Evolutionary conservation across 768 basidiomycete genomes (phyloP), one percentile per base, ranked within the genome.

Genomic region (Sutorius australiensis): DNA sequence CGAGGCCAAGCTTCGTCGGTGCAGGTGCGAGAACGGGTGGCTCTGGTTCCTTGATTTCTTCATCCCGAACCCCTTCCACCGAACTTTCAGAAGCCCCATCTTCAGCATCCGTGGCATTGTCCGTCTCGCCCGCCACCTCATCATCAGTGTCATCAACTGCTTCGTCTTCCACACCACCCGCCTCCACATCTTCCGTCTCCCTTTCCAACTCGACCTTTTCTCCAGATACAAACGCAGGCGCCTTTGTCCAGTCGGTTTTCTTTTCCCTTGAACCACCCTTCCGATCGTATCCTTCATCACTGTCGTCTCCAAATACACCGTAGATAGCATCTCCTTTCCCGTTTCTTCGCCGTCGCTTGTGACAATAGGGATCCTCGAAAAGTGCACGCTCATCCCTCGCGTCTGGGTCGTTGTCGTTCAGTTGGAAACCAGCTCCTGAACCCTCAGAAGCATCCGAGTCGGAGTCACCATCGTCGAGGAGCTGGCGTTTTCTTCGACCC

Each of bases 281-380:
- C 37, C 54, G 59, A 46, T 57, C 61, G 42, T 61, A 61, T 24
- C 70, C 75, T 46, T 84, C 80, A 21, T 88, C 86, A 57, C 83
- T 86, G 49, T 87, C 82, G 5, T 83, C 81, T 2, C 73, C 87
- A 69, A 89, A 91, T 0, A 88, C 73, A 5, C 89, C 90, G 61
- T 90, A 89, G n/a, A 83, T 69, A 1, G 83, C 83, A 54, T 86
- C 84, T 50, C 92, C 87, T 63, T 84, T 86, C 24, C 75, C 82
- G 51, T 81, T 76, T 67, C 71, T 82, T 55, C 83, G 75, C 55
- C 83, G 77, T 50, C 83, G 80, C 65, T 89, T 92, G 61, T 79
- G 74, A 57, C 80, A 73, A 72, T 91, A 91, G 4, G 89, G 89
- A 56, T 89, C 80, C 62, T 84, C 79, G 67, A 90, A 90, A 8